Conservation (phyloP, 768 basidiomycete species). For the Gloeophyllum trabeum region DNA sequence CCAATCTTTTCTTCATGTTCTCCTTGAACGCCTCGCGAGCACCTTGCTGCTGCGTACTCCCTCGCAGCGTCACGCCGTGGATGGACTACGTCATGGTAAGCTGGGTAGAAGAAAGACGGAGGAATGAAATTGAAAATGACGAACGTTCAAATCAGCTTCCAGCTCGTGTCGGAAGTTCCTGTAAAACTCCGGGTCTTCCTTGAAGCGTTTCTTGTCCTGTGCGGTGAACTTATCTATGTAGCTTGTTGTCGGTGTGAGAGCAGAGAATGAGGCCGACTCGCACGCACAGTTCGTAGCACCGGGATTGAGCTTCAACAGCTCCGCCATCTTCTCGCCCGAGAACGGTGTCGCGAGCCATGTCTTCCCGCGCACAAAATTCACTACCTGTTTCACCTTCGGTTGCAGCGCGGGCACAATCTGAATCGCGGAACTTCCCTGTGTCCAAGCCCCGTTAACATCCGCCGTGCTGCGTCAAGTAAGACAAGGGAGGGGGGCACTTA, state of each 20-base stretch:
- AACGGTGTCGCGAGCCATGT: slow-evolving; percentile 46
- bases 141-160: slow-evolving; percentile 39
- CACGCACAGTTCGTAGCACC: slow-evolving; percentile 32
- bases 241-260: slow-evolving; percentile 10
- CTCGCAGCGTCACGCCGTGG: slow-evolving; percentile 28
- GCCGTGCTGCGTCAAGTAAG: too few relatives aligned
- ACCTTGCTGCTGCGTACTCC: slow-evolving; percentile 23
- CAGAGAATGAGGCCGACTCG: neutral
- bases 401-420: slow-evolving; percentile 51
- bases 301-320: slow-evolving; percentile 24
- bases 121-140: too few relatives aligned
- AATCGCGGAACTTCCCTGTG: slow-evolving; percentile 56
- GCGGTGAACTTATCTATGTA: slow-evolving; percentile 34
- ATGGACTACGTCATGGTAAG: too few relatives aligned
- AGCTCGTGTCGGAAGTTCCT: slow-evolving; percentile 34
- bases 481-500: slow-evolving; percentile 24
- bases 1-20: slow-evolving; percentile 37
- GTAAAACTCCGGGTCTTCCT: slow-evolving; percentile 36
- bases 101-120: too few relatives aligned
- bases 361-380: slow-evolving; percentile 47
- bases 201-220: slow-evolving; percentile 36
- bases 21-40: slow-evolving; percentile 26
- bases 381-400: slow-evolving; percentile 33
- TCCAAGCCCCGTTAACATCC: too few relatives aligned
- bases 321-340: slow-evolving; percentile 24